A percentile compares a stretch with the other conserved stretches of the same genome.
Conservation (phyloP, 805 yeast species). For the Lachancea lanzarotensis region DNA sequence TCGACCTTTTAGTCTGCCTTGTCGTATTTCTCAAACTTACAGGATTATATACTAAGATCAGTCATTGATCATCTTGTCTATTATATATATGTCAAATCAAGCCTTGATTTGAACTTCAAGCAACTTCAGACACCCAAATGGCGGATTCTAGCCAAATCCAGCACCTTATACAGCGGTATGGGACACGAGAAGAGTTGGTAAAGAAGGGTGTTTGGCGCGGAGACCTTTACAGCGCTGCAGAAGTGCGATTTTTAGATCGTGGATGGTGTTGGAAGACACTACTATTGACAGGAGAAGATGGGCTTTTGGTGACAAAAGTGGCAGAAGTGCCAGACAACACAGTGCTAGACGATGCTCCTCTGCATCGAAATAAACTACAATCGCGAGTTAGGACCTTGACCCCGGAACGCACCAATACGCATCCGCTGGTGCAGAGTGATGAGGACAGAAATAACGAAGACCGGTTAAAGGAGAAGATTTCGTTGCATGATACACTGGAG, state of each 20-base stretch:
- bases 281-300: conserved; percentile 14
- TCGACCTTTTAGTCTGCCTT: no score
- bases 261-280: conserved; percentile 32
- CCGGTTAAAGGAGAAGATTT: conserved; percentile 9
- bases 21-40: no score
- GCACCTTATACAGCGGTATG: conserved; percentile 17
- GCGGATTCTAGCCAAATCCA: conserved; percentile 2
- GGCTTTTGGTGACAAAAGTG: conserved; percentile 6
- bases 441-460: not conserved
- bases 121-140: not conserved
- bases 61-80: no score
- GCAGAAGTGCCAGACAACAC: conserved; percentile 1
- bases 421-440: conserved; percentile 3
- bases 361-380: not conserved
- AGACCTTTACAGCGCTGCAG: conserved; percentile 18
- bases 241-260: conserved; percentile 13
- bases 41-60: no score
- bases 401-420: conserved; percentile 12
- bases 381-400: conserved; percentile 23
- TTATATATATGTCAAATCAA: no score
- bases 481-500: conserved; percentile 22
- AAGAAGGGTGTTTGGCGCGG: conserved; percentile 29
- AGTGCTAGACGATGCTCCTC: not conserved
- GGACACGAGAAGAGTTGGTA: conserved; percentile 22
- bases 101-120: not conserved